Evolutionary conservation across 441 rosid species (phyloP).

Genomic region (Brassica hybrid): DNA sequence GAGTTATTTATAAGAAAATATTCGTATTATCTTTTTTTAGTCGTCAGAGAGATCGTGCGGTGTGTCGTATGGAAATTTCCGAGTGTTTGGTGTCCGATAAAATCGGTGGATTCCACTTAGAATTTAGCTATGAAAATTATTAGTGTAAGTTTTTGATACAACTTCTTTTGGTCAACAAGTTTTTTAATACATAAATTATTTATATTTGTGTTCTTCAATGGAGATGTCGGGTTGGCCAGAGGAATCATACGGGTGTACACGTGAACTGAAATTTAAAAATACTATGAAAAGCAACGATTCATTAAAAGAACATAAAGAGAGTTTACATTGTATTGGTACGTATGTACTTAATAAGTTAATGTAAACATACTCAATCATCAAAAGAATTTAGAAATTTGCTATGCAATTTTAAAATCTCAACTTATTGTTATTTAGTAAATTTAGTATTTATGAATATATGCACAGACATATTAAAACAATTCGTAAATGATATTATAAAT

Average conservation of each 20-base stretch:
- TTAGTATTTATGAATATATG: too few species aligned
- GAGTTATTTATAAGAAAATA: slow-evolving; percentile 34
- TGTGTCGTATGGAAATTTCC: slow-evolving; percentile 46
- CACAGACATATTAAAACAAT: too few species aligned
- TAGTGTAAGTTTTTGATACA: slow-evolving; percentile 2
- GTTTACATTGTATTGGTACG: slow-evolving; percentile 11
- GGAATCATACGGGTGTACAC: slow-evolving; percentile 47
- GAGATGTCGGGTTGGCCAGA: slow-evolving; percentile 42
- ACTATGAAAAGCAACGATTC: background rate
- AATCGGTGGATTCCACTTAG: slow-evolving; percentile 18
- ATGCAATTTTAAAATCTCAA: background rate
- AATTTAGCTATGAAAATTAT: background rate
- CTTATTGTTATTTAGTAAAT: too few species aligned
- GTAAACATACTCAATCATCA: background rate
- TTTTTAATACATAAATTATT: background rate
- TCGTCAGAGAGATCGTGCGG: slow-evolving; percentile 32
- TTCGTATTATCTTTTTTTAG: background rate
- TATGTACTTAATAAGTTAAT: background rate
- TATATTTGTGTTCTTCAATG: slow-evolving; percentile 25
- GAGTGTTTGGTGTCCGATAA: slow-evolving; percentile 34
- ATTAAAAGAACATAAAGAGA: background rate
- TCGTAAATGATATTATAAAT: too few species aligned
- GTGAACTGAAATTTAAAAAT: slow-evolving; percentile 23
- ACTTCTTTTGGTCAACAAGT: too few species aligned
- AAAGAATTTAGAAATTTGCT: background rate